Evolutionary conservation across 148 eudicot genomes (phyloP), one percentile per base, ranked within the genome.

Genomic region (Rhododendron kiyosumense): DNA sequence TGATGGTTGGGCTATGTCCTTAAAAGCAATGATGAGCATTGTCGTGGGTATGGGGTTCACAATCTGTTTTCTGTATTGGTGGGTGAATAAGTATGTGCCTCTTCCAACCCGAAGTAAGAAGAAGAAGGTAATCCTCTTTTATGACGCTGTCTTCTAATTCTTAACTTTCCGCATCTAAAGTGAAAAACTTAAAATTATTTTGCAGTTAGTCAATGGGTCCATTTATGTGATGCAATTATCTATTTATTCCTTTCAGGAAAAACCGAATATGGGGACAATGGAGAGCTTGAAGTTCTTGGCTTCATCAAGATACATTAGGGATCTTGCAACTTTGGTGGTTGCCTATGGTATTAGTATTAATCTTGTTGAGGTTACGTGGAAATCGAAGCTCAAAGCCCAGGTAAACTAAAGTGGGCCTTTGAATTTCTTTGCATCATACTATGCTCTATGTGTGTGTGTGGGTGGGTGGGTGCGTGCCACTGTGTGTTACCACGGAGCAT

Each of bases 301-400:
- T 46, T 95, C 98, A 1, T 95, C 95, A 20, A 89, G 81, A 65
- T 97, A 97, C 87, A 94, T 97, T 45, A 90, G 99, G 90, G 98
- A 97, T 93, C 96, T 97, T 78, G 99, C 98, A 34, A 94, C 96
- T 5, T 82, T 97, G 87, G 99, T 97, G 67, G 99, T 97, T 49
- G 99, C 99, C 51, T 97, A 97, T 67, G 99, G 99, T 87, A 95
- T 97, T 81, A 94, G 98, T 91, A 95, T 97, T 45, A 95, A 97
- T 88, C 98, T 97, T 57, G 99, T 97, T 15, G 99, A 97, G 92
- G 99, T 97, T 85, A 97, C 99, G 48, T 97, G 99, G 99, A 97
- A 97, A 89, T 95, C 99, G 18, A 97, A 97, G 94, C 99, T 97
- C 86, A 97, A 97, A 90, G 98, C 99, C 86, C 99, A 97, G 98